These are phyloP conservation scores for Orbilia ellipsospora DNA, from an alignment of 2,329 filamentous ascomycete genomes.

Conservation along the genomic window DNA sequence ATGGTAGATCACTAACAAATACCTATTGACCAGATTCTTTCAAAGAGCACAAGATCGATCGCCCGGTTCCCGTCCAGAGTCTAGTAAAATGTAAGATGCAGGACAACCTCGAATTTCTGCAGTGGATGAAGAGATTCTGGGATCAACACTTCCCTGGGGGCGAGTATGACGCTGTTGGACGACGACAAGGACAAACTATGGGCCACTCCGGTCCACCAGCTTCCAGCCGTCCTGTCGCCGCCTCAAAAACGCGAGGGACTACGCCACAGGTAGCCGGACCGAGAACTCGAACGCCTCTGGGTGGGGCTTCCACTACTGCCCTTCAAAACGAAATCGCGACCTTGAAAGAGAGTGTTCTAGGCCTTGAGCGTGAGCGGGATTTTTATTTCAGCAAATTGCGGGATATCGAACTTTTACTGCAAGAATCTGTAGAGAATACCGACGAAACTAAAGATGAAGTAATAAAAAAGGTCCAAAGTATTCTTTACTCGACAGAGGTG, in stretches of 20 bases:
- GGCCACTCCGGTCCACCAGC: constrained; percentile 65
- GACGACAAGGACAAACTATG: constrained; percentile 80
- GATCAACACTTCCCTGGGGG: constrained; percentile 97
- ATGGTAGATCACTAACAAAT: constrained; percentile 6
- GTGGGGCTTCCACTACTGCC: constrained; percentile 72
- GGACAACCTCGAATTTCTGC: constrained; percentile 98
- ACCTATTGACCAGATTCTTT: constrained; percentile 74
- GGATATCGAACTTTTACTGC: constrained; percentile 94
- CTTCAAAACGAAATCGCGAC: constrained; percentile 86
- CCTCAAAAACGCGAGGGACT: constrained; percentile 62
- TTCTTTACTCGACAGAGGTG: constrained; percentile 94
- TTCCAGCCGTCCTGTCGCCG: constrained; percentile 60
- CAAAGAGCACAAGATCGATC: constrained; percentile 85
- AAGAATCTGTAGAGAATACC: constrained; percentile 91
- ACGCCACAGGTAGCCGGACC: constrained; percentile 64
- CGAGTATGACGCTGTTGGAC: constrained; percentile 89
- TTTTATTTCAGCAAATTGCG: constrained; percentile 99
- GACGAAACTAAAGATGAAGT: constrained; percentile 90
- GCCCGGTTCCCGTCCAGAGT: constrained; percentile 85
- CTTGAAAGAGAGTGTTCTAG: constrained; percentile 93
- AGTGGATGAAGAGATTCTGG: constrained; percentile 97
- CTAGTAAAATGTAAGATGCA: constrained; percentile 99
- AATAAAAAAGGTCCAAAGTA: constrained; percentile 94
- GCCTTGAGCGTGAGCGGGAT: constrained; percentile 93
- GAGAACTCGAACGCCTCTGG: constrained; percentile 60